Base-by-base conservation (phyloP, 176 grass and related monocot species). In the Bothriochloa decipiens region DNA sequence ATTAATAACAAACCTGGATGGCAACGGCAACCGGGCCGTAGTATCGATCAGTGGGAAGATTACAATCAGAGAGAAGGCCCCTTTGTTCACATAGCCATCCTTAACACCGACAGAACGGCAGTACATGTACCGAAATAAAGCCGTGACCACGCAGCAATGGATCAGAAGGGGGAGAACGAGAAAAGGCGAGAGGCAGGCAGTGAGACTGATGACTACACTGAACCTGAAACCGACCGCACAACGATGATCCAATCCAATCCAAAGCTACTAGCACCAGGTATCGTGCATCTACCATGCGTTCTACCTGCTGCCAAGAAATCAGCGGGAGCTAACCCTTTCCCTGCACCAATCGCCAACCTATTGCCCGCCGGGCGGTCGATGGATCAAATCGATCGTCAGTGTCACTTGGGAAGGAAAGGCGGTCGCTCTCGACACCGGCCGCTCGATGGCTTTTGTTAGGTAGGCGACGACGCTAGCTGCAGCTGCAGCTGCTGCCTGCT, bases 221-320 rank as follows among this genome's bases (percentile, higher is more conserved):
- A 46, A 77, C 40, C 75, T 78, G 84, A 87, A 70, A 69, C 63
- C 25, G 85, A 87, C 86, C 45, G 65, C 79, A 40, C 86, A 87
- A 82, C 79, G 6, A 61, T 63, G 41, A 69, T 60, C 62, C 18
- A 26, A 41, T 20, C 6, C 18, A 22, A 37, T 1, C 20, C 60
- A 63, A 12, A 4, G 25, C 1, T 25, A 13, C 45, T 72, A 67
- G 41, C 73, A 43, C 43, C 76, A 40, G 39, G 39, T 40, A 23
- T 49, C n/a, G 13, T 26, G 77, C 25, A 70, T 22, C 33, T 12
- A 18, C 32, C 25, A 1, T 52, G 16, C 49, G 2, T 2, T 53
- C 50, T 42, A 72, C 70, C 70, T 72, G 70, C 70, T 72, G 53
- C 37, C 76, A 29, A 0, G 65, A 82, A 62, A 23, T 45, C 49